Conservation (phyloP, 2,329 filamentous ascomycete species). For the Botryotinia convoluta region DNA sequence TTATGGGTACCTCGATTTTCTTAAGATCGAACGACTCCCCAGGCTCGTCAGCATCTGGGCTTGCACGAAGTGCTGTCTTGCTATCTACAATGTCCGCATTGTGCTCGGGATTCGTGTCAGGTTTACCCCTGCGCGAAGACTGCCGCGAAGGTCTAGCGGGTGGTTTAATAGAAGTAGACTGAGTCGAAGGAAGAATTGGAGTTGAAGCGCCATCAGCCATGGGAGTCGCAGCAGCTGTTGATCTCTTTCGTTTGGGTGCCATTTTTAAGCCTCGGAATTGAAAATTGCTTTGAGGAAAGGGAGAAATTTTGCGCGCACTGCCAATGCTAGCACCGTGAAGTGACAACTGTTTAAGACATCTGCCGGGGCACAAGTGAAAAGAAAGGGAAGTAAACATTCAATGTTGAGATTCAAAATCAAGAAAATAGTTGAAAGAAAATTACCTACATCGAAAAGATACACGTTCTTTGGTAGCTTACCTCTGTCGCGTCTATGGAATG, state of each 20-base stretch:
- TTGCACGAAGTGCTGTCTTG: conserved; percentile 35
- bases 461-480: background rate
- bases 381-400: conserved; percentile 14
- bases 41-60: conserved; percentile 36
- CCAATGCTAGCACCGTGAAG: background rate
- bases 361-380: conserved; percentile 8
- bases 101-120: conserved; percentile 37
- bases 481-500: background rate
- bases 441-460: background rate
- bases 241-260: conserved; percentile 37
- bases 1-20: conserved; percentile 21
- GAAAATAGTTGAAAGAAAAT: background rate
- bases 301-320: background rate
- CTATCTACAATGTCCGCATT: conserved; percentile 37
- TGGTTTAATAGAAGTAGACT: conserved; percentile 14
- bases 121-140: conserved; percentile 27
- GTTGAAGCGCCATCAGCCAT: background rate
- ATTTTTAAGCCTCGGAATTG: conserved; percentile 21
- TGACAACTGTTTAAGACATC: background rate
- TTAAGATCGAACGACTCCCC: conserved; percentile 32
- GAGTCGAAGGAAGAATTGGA: conserved; percentile 23
- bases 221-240: conserved; percentile 21
- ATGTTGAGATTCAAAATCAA: background rate
- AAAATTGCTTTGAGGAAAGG: background rate
- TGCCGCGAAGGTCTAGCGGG: conserved; percentile 27